These are phyloP conservation scores for Sclerotiophoma versabilis DNA, from an alignment of 2,329 filamentous ascomycete species.

Conservation along the genomic window DNA sequence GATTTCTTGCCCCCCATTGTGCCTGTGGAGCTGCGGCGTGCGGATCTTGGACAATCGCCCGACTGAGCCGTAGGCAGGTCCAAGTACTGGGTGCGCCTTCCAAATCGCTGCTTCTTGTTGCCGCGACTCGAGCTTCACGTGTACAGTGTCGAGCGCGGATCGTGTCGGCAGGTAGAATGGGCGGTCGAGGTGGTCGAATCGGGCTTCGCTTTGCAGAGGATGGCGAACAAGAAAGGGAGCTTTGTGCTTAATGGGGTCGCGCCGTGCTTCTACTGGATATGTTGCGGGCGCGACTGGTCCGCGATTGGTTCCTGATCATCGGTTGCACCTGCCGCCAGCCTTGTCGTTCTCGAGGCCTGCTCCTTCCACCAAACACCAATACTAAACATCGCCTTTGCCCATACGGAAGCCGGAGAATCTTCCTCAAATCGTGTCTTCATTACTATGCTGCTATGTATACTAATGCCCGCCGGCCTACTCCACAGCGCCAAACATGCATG, in stretches of 20 bases:
- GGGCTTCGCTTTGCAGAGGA: not conserved
- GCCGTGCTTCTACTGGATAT: constrained; percentile 12
- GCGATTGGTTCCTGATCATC: constrained; percentile 14
- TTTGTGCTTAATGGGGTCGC: not conserved
- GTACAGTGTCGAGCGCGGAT: not conserved
- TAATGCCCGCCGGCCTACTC: not conserved
- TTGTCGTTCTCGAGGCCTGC: not conserved
- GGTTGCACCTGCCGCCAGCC: constrained; percentile 4
- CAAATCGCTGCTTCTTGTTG: not conserved
- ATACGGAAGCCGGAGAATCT: no score
- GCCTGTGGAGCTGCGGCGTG: constrained; percentile 7
- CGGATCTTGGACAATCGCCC: not conserved
- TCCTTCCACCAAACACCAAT: not conserved
- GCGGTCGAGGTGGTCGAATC: not conserved
- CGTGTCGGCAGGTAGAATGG: not conserved
- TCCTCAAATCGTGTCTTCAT: no score
- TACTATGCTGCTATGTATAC: not conserved
- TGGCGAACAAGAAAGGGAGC: not conserved
- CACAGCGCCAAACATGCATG: not conserved
- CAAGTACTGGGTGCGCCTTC: not conserved
- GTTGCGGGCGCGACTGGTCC: constrained; percentile 10
- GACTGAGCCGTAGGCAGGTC: not conserved
- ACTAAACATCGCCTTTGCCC: no score
- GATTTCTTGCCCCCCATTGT: constrained; percentile 72
- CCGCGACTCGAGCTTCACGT: not conserved